Evolutionary conservation across 148 eudicot species (phyloP), one percentile per base, ranked within the genome.

Genomic region (Selenicereus undatus): DNA sequence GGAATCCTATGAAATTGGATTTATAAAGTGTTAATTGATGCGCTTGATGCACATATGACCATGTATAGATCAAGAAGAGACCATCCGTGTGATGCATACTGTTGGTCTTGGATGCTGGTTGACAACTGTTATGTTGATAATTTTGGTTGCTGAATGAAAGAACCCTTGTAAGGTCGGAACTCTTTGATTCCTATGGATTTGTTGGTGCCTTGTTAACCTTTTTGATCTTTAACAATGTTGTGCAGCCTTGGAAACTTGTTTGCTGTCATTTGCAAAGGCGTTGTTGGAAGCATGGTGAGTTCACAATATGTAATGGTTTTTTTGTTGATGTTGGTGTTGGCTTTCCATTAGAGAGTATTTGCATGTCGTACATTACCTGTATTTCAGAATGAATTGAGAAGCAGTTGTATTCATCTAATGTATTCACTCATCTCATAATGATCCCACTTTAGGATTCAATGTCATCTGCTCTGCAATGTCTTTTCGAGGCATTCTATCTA

Each of bases 241-340:
- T 27, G 13, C 71, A 66, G 35, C 27, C n/a, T 8, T 17, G 17
- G 11, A 66, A 66, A 14, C 71, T 16, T 11, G 70, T 65, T 65
- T 26, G 36, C 12, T 27, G 11, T 26, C 71, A 66, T 26, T 66
- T 66, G 16, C 71, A n/a, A 8, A 64, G 29, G 26, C 2, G 29
- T 64, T 56, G 17, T 66, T 66, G 32, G 71, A 66, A 66, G 71
- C 62, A 66, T 66, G 71, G 71, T 66, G 71, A 66, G 71, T 66
- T 66, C 14, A 62, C 12, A 12, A 10, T 66, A 66, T 66, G 71
- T 27, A 26, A 12, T n/a, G 30, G 0, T 48, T 56, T 56, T 66
- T 26, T 26, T 66, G 8, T 36, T 26, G 35, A 66, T 66, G 35
- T 27, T n/a, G 68, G 24, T 20, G 68, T 62, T 62, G n/a, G 24